A percentile compares a stretch with the other conserved stretches of the same genome.
Evolutionary conservation across 441 rosid genomes (phyloP).

Genomic region (Eruca vesicaria): DNA sequence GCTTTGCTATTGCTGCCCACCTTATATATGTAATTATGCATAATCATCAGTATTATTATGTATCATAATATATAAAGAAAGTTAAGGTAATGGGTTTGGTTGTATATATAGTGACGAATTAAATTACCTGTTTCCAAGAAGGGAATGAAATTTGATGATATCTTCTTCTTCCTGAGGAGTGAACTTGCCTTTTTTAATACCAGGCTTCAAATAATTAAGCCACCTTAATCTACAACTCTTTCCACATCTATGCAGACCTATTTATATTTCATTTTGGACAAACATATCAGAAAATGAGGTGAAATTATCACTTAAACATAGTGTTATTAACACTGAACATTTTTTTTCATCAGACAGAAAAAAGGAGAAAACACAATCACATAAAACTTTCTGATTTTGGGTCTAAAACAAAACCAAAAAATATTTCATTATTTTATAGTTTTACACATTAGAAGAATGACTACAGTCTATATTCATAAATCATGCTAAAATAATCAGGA

Average conservation of each 20-base stretch:
- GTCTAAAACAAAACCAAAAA: not conserved
- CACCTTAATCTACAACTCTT: slow-evolving; percentile 63
- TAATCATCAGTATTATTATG: not conserved
- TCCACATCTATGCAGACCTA: slow-evolving; percentile 55
- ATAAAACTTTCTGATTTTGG: not conserved
- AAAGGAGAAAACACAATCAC: not conserved
- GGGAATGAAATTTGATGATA: slow-evolving; percentile 49
- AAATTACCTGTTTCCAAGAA: slow-evolving; percentile 56
- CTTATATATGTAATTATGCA: slow-evolving; percentile 2
- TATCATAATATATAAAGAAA: not conserved
- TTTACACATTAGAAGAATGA: not conserved
- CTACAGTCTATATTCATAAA: not conserved
- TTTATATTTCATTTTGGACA: not conserved
- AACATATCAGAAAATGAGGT: not conserved
- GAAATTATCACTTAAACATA: not conserved
- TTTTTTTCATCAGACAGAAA: not conserved
- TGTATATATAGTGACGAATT: no score
- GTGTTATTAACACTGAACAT: not conserved
- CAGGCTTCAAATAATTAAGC: slow-evolving; percentile 62
- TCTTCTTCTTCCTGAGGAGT: slow-evolving; percentile 46
- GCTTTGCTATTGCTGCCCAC: slow-evolving; percentile 44
- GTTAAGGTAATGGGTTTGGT: no score
- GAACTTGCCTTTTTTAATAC: slow-evolving; percentile 58
- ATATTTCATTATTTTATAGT: not conserved
- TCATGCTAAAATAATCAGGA: not conserved